A percentile compares a stretch with the other conserved stretches of the same genome.
Evolutionary conservation across 768 basidiomycete species (phyloP).

Genomic region (Lepiota brunneoincarnata): DNA sequence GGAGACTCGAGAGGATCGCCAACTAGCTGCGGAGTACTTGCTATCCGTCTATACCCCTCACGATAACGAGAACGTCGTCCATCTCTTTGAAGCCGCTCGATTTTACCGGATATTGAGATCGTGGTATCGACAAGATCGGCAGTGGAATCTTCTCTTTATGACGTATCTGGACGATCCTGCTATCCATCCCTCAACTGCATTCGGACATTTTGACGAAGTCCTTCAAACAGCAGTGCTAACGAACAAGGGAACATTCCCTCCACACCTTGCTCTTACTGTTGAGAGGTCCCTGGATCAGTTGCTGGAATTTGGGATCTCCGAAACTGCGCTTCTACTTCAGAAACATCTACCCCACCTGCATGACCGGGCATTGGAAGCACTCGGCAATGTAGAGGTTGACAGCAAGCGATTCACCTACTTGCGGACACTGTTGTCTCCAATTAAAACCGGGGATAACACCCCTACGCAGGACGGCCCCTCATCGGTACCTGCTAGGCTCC

Average conservation of each 20-base stretch:
- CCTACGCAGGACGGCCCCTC: conserved; percentile 31
- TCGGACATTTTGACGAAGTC: conserved; percentile 63
- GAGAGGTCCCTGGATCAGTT: conserved; percentile 62
- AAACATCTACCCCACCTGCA: conserved; percentile 67
- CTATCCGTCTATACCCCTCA: conserved; percentile 89
- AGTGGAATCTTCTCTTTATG: conserved; percentile 72
- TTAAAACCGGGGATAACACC: conserved; percentile 39
- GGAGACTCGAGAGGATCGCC: conserved; percentile 87
- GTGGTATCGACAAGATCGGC: conserved; percentile 71
- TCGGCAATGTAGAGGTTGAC: conserved; percentile 41
- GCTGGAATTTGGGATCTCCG: conserved; percentile 53
- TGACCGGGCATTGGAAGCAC: conserved; percentile 48
- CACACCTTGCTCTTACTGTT: conserved; percentile 53
- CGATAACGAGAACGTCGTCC: conserved; percentile 62
- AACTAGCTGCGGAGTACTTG: conserved; percentile 91
- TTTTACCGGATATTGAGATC: conserved; percentile 90
- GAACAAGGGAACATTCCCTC: conserved; percentile 51
- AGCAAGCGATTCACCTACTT: conserved; percentile 75
- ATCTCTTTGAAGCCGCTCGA: conserved; percentile 74
- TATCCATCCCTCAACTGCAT: conserved; percentile 55
- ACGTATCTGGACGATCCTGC: conserved; percentile 77
- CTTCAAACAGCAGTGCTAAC: conserved; percentile 43
- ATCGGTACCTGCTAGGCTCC: conserved; percentile 47
- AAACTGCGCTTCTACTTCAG: conserved; percentile 75
- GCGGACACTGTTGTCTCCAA: conserved; percentile 54